phyloP scores from a whole-genome alignment of 306 rosid genomes.

The Citrullus mucosospermus region DNA sequence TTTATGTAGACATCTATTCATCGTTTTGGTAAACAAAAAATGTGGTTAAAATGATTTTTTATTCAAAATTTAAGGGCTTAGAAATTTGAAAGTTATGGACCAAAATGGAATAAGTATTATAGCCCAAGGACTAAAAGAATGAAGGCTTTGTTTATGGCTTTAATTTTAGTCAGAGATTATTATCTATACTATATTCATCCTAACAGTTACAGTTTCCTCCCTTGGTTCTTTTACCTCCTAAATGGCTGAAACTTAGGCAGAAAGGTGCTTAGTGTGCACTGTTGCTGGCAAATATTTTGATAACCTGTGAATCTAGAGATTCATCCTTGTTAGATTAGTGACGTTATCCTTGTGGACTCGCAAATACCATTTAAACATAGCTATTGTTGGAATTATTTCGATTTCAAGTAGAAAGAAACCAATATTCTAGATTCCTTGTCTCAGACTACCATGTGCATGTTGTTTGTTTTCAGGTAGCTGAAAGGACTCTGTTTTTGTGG shows the following conservation, averaged over 20 bases:
- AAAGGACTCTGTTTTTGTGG: constrained; percentile 93
- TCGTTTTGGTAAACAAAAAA: neutral
- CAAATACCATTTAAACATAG: neutral
- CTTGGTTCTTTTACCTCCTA: neutral
- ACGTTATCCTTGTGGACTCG: neutral
- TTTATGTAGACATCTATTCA: neutral
- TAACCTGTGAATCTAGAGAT: neutral
- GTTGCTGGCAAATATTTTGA: neutral
- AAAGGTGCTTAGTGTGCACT: neutral
- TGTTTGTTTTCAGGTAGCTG: constrained; percentile 65
- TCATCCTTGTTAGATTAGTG: neutral
- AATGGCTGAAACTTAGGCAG: neutral
- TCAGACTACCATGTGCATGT: neutral
- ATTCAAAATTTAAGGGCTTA: neutral
- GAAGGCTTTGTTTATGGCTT: neutral
- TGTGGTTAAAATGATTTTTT: neutral
- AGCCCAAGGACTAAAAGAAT: neutral
- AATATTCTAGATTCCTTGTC: neutral
- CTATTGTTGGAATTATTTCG: neutral
- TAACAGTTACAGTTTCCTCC: neutral
- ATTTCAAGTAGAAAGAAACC: neutral
- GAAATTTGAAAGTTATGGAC: neutral
- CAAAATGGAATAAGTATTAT: neutral
- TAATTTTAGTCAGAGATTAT: neutral
- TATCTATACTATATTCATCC: neutral